These are phyloP conservation scores for Gloeophyllum trabeum DNA, from an alignment of 768 basidiomycete species.

Conservation along the genomic window DNA sequence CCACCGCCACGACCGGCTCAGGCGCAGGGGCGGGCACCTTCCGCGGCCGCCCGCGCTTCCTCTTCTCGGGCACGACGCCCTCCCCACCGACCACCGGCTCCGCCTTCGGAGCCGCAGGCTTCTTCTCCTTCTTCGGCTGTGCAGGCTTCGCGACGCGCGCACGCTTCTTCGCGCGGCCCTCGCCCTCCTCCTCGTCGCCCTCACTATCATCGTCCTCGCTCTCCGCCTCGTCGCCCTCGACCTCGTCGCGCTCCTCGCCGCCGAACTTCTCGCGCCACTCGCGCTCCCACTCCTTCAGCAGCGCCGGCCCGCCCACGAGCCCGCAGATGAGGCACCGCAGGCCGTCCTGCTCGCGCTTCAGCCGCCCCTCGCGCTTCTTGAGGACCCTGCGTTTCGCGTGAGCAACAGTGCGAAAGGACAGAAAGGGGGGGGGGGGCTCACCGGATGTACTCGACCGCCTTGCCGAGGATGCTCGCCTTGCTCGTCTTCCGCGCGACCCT, in stretches of 20 bases:
- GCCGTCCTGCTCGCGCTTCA: slow-evolving; percentile 68
- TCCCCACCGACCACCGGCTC: slow-evolving; percentile 7
- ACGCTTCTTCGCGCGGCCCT: slow-evolving; percentile 51
- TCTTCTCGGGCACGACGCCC: slow-evolving; percentile 49
- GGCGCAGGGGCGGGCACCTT: slow-evolving; percentile 47
- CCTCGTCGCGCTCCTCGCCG: slow-evolving; percentile 62
- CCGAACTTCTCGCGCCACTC: slow-evolving; percentile 70
- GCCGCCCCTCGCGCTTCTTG: slow-evolving; percentile 63
- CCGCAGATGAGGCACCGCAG: slow-evolving; percentile 56
- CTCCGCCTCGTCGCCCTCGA: slow-evolving; percentile 25
- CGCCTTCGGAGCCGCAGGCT: background rate
- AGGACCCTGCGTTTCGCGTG: slow-evolving; percentile 38
- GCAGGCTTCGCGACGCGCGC: slow-evolving; percentile 31
- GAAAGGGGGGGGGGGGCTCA: slow-evolving; percentile 16
- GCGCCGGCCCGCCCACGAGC: slow-evolving; percentile 62
- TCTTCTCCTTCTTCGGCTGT: slow-evolving; percentile 22
- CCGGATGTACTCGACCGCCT: slow-evolving; percentile 84
- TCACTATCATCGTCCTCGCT: slow-evolving; percentile 35
- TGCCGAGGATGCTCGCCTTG: slow-evolving; percentile 84
- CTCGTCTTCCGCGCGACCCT: slow-evolving; percentile 85
- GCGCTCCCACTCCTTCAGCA: slow-evolving; percentile 66
- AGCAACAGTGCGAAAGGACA: slow-evolving; percentile 4
- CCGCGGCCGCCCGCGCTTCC: slow-evolving; percentile 76
- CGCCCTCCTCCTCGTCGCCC: slow-evolving; percentile 39
- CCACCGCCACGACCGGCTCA: slow-evolving; percentile 10